A percentile compares a stretch with the other conserved stretches of the same genome.
Conservation (phyloP, 2,329 filamentous ascomycete genomes). For the Trichoderma afroharzianum region DNA sequence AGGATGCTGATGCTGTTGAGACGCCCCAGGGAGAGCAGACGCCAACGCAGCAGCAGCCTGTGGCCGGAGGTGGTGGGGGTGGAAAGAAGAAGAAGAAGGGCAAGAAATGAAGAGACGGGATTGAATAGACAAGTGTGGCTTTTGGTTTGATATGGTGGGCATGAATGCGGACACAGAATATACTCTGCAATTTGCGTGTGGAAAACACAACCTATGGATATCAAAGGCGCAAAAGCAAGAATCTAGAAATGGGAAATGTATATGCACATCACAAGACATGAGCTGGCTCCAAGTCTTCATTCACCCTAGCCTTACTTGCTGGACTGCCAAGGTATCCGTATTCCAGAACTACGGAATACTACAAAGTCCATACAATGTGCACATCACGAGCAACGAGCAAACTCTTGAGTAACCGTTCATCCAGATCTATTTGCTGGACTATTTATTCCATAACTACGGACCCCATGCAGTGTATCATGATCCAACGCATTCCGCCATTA, state of each 20-base stretch:
- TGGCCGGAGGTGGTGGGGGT: slow-evolving; percentile 26
- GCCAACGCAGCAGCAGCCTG: slow-evolving; percentile 25
- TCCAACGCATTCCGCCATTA: slow-evolving; percentile 20
- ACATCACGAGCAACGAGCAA: neutral
- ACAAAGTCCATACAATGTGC: slow-evolving; percentile 13
- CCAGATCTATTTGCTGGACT: slow-evolving; percentile 15
- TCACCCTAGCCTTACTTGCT: neutral
- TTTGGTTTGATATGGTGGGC: neutral
- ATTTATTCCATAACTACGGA: slow-evolving; percentile 13
- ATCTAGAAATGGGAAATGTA: neutral
- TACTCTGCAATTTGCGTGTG: neutral
- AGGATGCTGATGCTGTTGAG: slow-evolving; percentile 32
- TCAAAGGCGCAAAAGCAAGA: neutral
- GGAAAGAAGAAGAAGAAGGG: slow-evolving; percentile 69
- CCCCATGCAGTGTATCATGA: slow-evolving; percentile 21
- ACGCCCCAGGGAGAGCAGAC: slow-evolving; percentile 25
- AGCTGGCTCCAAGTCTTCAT: neutral
- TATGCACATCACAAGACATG: neutral
- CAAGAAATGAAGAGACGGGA: slow-evolving; percentile 49
- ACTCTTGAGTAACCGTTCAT: neutral
- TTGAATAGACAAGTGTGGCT: neutral
- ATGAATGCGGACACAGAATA: neutral
- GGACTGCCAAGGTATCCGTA: neutral
- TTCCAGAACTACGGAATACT: neutral
- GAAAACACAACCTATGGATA: neutral